Conservation (phyloP, 257 asterid species). For the Ocimum tenuiflorum region DNA sequence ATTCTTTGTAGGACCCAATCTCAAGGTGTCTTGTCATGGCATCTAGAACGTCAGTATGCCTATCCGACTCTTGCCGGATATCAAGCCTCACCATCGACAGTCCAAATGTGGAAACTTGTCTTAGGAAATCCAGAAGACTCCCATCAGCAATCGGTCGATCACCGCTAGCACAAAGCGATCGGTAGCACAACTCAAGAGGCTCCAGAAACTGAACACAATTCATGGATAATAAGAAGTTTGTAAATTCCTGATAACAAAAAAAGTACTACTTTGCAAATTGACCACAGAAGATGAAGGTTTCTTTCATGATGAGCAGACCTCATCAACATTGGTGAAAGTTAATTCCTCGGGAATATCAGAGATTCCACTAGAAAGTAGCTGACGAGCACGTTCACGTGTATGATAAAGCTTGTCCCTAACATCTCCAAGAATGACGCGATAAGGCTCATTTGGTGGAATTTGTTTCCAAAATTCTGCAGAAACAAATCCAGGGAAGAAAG, state of each 20-base stretch:
- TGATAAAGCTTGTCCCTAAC: constrained; percentile 87
- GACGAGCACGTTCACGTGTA: constrained; percentile 94
- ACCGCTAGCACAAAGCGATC: constrained; percentile 81
- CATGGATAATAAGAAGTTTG: background rate
- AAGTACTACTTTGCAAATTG: too few relatives aligned
- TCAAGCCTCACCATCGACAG: constrained; percentile 86
- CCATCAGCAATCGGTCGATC: constrained; percentile 90
- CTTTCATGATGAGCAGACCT: constrained; percentile 39
- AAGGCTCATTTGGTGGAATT: constrained; percentile 81
- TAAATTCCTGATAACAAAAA: background rate
- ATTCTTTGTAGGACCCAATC: constrained; percentile 80
- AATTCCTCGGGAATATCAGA: constrained; percentile 71
- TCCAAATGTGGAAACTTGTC: constrained; percentile 95
- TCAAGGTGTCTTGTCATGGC: constrained; percentile 73
- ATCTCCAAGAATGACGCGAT: constrained; percentile 84
- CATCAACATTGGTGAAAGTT: constrained; percentile 56
- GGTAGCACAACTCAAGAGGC: constrained; percentile 93
- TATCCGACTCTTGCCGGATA: constrained; percentile 88
- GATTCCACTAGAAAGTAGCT: constrained; percentile 50
- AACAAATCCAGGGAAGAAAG: background rate
- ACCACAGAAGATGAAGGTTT: background rate
- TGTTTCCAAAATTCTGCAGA: constrained; percentile 87
- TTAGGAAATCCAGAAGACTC: constrained; percentile 84
- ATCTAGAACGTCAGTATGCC: constrained; percentile 88
- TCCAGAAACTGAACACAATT: constrained; percentile 55